Evolutionary conservation across 2,329 filamentous ascomycete genomes (phyloP).

Genomic region (Byssothecium circinans): DNA sequence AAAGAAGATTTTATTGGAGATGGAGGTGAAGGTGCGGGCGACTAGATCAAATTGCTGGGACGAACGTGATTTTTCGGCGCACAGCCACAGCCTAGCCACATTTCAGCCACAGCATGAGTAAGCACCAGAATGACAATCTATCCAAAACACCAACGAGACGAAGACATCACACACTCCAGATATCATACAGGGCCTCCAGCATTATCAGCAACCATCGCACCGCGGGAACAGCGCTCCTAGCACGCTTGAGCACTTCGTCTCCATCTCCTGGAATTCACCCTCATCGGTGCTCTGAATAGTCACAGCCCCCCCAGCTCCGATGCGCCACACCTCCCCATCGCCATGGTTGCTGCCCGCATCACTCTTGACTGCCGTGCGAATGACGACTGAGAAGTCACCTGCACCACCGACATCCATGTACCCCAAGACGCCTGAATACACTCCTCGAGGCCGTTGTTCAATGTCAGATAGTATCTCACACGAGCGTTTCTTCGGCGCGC

Average conservation of each 20-base stretch:
- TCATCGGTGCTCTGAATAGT: slow-evolving; percentile 77
- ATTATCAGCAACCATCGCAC: too few relatives aligned
- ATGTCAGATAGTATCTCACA: slow-evolving; percentile 75
- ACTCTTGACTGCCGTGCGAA: slow-evolving; percentile 67
- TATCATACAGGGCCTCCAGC: too few relatives aligned
- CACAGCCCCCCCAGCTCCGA: slow-evolving; percentile 85
- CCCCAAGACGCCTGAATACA: slow-evolving; percentile 84
- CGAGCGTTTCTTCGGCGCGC: slow-evolving; percentile 85
- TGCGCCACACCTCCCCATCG: slow-evolving; percentile 60
- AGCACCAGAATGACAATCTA: too few relatives aligned
- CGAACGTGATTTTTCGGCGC: too few relatives aligned
- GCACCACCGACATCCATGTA: slow-evolving; percentile 80
- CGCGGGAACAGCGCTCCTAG: slow-evolving; percentile 11
- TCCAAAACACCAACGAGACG: too few relatives aligned
- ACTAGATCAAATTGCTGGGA: too few relatives aligned
- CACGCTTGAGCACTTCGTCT: slow-evolving; percentile 38
- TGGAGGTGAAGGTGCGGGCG: too few relatives aligned
- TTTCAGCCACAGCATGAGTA: too few relatives aligned
- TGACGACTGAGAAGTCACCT: slow-evolving; percentile 85
- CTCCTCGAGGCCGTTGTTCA: slow-evolving; percentile 66
- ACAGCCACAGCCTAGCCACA: too few relatives aligned
- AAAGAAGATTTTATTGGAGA: too few relatives aligned
- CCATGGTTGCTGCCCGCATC: background rate
- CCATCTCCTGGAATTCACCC: slow-evolving; percentile 85
- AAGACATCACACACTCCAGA: too few relatives aligned